phyloP scores from a whole-genome alignment of 495 filamentous ascomycete genomes.

The Neurospora sp. region DNA sequence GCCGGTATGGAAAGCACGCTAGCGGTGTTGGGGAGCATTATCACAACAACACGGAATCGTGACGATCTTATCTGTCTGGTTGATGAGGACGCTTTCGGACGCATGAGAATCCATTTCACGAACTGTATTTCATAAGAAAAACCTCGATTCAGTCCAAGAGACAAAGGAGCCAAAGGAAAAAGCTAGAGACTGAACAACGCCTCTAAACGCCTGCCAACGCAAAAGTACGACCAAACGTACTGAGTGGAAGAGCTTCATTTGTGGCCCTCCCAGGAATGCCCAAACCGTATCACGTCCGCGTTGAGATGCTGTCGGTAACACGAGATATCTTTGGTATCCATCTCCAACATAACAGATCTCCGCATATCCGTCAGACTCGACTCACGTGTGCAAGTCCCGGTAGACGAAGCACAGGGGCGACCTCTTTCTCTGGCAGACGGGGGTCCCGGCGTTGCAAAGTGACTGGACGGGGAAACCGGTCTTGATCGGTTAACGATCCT shows the following conservation, averaged over 20 bases:
- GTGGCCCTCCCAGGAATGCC: background rate
- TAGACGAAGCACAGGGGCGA: background rate
- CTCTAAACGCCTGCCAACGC: background rate
- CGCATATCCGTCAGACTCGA: background rate
- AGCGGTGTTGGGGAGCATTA: background rate
- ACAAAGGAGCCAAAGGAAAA: background rate
- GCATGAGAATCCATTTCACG: background rate
- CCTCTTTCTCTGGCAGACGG: conserved; percentile 37
- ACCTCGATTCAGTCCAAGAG: background rate
- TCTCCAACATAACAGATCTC: background rate
- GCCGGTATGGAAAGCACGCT: background rate
- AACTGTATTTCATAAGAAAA: background rate
- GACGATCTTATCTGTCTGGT: background rate
- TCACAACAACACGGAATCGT: background rate
- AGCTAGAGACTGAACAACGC: background rate
- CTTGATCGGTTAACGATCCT: conserved; percentile 62
- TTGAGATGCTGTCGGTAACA: background rate
- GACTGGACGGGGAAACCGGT: conserved; percentile 79
- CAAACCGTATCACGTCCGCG: background rate
- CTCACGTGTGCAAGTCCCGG: background rate
- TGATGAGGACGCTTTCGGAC: background rate
- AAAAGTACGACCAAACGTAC: background rate
- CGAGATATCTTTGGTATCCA: background rate
- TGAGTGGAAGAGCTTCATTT: background rate
- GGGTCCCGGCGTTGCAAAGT: conserved; percentile 83